Percentiles rank a stretch among this genome's conserved stretches.
phyloP scores from a whole-genome alignment of 2,329 filamentous ascomycete genomes.

The Exophiala viscosa region DNA sequence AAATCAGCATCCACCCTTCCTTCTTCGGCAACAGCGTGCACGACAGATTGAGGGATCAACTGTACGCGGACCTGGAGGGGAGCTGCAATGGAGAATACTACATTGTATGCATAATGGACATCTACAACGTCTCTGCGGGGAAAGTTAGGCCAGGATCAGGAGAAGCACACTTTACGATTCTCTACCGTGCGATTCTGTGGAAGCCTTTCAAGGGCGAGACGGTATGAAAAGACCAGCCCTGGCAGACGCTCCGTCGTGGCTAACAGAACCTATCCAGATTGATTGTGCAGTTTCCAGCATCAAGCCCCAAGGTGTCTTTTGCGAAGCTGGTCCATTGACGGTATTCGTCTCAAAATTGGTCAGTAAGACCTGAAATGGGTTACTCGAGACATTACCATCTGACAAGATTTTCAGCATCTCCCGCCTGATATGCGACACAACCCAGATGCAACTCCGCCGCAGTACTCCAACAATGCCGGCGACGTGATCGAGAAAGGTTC shows the following conservation, averaged over 20 bases:
- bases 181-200: slow-evolving; percentile 95
- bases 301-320: slow-evolving; percentile 80
- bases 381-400: slow-evolving; percentile 9
- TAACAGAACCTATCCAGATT: slow-evolving; percentile 56
- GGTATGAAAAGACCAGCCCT: slow-evolving; percentile 44
- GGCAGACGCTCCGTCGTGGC: background rate
- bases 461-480: slow-evolving; percentile 86
- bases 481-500: slow-evolving; percentile 92
- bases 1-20: slow-evolving; percentile 91
- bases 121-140: slow-evolving; percentile 89
- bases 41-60: slow-evolving; percentile 81
- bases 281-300: slow-evolving; percentile 91
- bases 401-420: slow-evolving; percentile 50
- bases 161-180: slow-evolving; percentile 88
- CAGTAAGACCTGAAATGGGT: slow-evolving; percentile 12
- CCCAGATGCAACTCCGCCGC: slow-evolving; percentile 90
- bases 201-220: slow-evolving; percentile 97
- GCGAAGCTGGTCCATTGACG: slow-evolving; percentile 46
- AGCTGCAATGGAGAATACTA: slow-evolving; percentile 94
- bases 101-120: slow-evolving; percentile 96
- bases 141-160: slow-evolving; percentile 88
- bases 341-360: slow-evolving; percentile 51
- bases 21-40: slow-evolving; percentile 95
- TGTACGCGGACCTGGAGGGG: slow-evolving; percentile 90
- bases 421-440: slow-evolving; percentile 91